phyloP scores from a whole-genome alignment of 495 filamentous ascomycete genomes.

The Penicillium argentinense region DNA sequence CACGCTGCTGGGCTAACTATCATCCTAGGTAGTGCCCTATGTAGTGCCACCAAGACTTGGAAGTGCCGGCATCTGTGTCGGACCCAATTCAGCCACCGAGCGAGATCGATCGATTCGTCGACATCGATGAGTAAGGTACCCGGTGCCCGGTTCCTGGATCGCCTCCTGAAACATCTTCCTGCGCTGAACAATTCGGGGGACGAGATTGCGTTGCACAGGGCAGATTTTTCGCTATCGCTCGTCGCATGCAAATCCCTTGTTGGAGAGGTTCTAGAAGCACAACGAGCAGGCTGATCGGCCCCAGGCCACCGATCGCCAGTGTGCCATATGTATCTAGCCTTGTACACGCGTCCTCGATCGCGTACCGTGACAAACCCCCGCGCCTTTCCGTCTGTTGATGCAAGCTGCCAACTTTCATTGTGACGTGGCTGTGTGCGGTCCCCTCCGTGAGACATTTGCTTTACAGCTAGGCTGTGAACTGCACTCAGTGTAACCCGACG shows the following conservation, averaged over 20 bases:
- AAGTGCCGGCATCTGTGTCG: no score
- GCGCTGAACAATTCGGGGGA: no score
- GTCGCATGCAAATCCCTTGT: background rate
- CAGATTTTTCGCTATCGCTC: background rate
- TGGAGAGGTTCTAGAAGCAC: constrained; percentile 9
- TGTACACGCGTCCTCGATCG: constrained; percentile 14
- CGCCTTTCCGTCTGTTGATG: background rate
- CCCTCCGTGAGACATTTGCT: no score
- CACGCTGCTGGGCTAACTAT: background rate
- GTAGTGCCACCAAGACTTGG: no score
- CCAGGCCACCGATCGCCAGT: constrained; percentile 8
- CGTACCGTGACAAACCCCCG: constrained; percentile 3
- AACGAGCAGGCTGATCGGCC: constrained; percentile 3
- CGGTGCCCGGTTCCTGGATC: background rate
- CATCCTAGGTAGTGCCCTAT: background rate
- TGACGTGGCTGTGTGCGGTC: no score
- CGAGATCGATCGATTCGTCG: background rate
- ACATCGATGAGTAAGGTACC: background rate
- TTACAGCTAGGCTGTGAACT: no score
- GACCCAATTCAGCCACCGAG: no score
- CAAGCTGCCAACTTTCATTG: no score
- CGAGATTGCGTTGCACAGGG: no score
- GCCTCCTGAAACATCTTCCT: background rate
- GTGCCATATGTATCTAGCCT: constrained; percentile 3
- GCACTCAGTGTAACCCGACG: no score